Conservation (phyloP, 148 eudicot species). For the Suaeda aralocaspica region DNA sequence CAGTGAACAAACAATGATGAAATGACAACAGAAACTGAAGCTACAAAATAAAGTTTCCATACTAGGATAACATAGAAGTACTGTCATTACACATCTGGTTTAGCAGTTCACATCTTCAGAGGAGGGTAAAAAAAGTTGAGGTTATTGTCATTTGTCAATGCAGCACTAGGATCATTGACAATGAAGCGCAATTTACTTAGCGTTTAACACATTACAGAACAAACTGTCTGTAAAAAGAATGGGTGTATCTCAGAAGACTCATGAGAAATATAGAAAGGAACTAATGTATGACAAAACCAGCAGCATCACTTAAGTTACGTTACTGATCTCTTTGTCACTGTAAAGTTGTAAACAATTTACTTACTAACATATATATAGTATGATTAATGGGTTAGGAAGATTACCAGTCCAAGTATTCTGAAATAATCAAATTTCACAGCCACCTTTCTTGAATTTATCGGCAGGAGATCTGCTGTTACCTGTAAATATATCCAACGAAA, state of each 20-base stretch:
- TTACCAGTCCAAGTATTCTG: constrained; percentile 80
- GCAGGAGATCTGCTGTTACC: constrained; percentile 89
- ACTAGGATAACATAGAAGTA: no score
- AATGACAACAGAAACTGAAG: no score
- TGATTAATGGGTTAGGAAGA: not conserved
- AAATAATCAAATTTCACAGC: constrained; percentile 85
- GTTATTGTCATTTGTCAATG: no score
- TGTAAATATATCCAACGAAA: constrained; percentile 19
- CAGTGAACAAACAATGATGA: no score
- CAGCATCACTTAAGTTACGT: not conserved
- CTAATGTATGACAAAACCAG: not conserved
- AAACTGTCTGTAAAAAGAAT: not conserved
- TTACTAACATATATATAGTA: not conserved
- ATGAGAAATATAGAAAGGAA: no score
- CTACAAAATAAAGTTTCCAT: no score
- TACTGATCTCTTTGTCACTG: not conserved
- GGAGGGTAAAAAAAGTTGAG: no score
- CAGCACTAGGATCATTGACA: no score
- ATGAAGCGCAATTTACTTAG: no score
- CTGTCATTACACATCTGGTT: no score
- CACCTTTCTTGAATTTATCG: constrained; percentile 74
- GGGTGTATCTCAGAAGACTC: not conserved
- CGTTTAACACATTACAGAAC: no score
- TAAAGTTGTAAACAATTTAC: not conserved
- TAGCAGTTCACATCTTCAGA: no score